These are phyloP conservation scores for Camellia oleifera DNA, from an alignment of 179 eudicot species.

Conservation along the genomic window DNA sequence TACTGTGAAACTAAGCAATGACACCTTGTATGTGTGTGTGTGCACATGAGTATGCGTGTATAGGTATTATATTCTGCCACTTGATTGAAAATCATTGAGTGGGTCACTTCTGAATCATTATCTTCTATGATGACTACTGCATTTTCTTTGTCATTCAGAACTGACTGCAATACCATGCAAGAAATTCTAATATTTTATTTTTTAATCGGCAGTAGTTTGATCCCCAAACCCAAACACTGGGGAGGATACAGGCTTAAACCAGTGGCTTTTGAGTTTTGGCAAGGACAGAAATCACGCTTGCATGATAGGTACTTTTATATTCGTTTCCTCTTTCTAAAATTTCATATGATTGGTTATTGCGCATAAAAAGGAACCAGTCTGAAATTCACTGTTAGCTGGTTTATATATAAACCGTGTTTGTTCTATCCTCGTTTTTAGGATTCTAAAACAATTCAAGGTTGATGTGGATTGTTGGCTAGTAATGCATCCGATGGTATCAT, in stretches of 20 bases:
- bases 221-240: conserved; percentile 91
- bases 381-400: neutral
- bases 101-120: neutral
- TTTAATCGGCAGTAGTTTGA: conserved; percentile 57
- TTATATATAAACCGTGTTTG: neutral
- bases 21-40: neutral
- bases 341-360: neutral
- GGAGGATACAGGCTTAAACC: conserved; percentile 96
- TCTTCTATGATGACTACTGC: neutral
- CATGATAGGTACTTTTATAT: conserved; percentile 71
- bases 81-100: neutral
- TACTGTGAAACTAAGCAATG: neutral
- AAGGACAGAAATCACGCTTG: conserved; percentile 95
- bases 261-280: conserved; percentile 87
- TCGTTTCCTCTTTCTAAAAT: conserved; percentile 2
- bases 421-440: neutral
- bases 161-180: neutral
- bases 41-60: too few relatives aligned
- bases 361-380: neutral
- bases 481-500: too few relatives aligned
- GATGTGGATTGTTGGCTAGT: neutral
- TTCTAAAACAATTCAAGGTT: neutral
- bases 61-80: too few relatives aligned
- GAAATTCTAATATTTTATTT: neutral
- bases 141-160: neutral